Conservation (phyloP, 2,329 filamentous ascomycete species). For the Samsoniella hepiali region DNA sequence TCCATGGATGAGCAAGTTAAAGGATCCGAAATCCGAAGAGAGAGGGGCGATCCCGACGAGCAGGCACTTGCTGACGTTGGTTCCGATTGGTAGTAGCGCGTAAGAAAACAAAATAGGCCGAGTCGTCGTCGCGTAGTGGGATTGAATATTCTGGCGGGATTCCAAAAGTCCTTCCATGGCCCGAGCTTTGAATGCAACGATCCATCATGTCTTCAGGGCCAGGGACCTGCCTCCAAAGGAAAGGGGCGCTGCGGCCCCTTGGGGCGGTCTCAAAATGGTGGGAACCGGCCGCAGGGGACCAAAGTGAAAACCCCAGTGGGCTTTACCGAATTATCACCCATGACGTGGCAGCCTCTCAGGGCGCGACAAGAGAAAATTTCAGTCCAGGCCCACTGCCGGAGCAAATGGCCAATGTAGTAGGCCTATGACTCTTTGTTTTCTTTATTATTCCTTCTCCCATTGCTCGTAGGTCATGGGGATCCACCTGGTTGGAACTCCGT, state of each 20-base stretch:
- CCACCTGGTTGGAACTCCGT: conserved; percentile 61
- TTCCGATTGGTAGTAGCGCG: background rate
- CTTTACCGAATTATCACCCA: background rate
- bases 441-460: background rate
- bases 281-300: background rate
- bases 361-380: background rate
- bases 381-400: background rate
- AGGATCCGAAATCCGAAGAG: background rate
- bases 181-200: conserved; percentile 16
- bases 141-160: background rate
- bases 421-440: background rate
- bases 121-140: background rate
- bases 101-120: background rate
- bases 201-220: background rate
- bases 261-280: background rate
- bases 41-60: background rate
- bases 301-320: background rate
- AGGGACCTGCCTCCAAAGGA: background rate
- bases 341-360: conserved; percentile 12
- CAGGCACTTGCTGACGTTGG: background rate
- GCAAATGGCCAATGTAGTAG: background rate
- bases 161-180: conserved; percentile 16
- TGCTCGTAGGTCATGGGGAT: conserved; percentile 32
- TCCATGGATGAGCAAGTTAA: background rate
- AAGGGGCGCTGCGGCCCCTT: background rate